phyloP scores from a whole-genome alignment of 345 rosid species.

The Rhodamnia rubescens region DNA sequence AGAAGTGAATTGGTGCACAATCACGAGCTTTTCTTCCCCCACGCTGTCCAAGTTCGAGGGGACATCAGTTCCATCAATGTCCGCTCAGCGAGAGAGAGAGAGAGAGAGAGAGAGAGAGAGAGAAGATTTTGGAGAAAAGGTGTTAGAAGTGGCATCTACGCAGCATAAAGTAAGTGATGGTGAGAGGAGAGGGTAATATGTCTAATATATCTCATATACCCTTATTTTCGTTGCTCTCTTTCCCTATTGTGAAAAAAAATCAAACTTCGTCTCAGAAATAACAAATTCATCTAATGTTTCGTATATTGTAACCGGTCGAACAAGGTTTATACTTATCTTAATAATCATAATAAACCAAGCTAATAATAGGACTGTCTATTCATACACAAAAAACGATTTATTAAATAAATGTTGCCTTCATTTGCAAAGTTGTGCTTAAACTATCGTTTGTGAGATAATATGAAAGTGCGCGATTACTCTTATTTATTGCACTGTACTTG shows the following conservation, averaged over 20 bases:
- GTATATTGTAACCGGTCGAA: not conserved
- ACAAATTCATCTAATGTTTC: not conserved
- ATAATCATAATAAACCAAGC: not conserved
- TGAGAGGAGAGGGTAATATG: not conserved
- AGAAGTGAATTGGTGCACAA: not conserved
- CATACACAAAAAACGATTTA: rapidly evolving
- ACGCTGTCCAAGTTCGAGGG: not conserved
- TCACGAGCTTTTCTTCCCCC: not conserved
- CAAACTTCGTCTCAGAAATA: not conserved
- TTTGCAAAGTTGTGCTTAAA: not conserved
- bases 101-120: not conserved
- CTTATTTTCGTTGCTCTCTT: no score
- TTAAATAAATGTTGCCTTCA: not conserved
- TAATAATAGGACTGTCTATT: not conserved
- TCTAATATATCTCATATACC: no score
- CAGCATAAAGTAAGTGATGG: not conserved
- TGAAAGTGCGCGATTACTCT: not conserved
- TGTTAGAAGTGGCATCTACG: not conserved
- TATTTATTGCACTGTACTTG: not conserved
- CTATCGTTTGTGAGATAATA: not conserved
- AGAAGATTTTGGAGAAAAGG: not conserved
- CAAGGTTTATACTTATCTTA: not conserved
- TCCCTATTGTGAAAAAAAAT: not conserved
- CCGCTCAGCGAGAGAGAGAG: not conserved
- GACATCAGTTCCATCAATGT: not conserved